These are phyloP conservation scores for Suillus ampliporus DNA, from an alignment of 768 basidiomycete species.

Conservation along the genomic window DNA sequence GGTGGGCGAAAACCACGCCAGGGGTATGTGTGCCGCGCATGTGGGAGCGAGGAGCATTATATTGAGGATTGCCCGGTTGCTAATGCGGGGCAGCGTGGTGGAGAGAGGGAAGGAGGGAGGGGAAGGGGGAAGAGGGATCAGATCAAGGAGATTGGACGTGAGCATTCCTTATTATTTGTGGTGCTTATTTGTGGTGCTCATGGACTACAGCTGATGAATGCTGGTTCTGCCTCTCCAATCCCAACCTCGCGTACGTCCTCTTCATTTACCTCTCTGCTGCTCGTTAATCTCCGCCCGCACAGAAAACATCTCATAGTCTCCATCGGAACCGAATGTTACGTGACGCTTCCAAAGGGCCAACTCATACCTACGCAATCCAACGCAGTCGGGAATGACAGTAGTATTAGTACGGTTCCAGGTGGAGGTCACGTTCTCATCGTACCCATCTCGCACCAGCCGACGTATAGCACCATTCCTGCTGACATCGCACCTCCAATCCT, in stretches of 20 bases:
- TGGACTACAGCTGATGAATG: constrained; percentile 78
- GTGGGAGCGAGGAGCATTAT: constrained; percentile 85
- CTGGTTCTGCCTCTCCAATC: constrained; percentile 99
- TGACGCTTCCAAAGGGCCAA: constrained; percentile 96
- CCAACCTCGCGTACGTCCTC: constrained; percentile 75
- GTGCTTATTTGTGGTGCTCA: background rate
- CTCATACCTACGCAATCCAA: constrained; percentile 80
- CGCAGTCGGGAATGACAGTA: constrained; percentile 43
- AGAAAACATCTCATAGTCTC: constrained; percentile 96
- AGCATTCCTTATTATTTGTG: constrained; percentile 34
- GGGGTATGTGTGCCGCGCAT: constrained; percentile 91
- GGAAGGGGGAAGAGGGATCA: constrained; percentile 50
- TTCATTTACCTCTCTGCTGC: background rate
- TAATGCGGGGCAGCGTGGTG: constrained; percentile 46
- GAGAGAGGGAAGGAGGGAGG: constrained; percentile 38
- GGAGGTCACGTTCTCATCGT: constrained; percentile 96
- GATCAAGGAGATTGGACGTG: constrained; percentile 82
- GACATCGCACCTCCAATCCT: constrained; percentile 79
- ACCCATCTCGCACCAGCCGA: constrained; percentile 93
- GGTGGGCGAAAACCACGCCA: constrained; percentile 82
- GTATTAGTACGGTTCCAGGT: constrained; percentile 69
- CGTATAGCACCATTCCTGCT: constrained; percentile 78
- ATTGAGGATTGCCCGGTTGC: constrained; percentile 85
- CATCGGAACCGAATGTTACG: constrained; percentile 92
- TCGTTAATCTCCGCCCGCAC: constrained; percentile 8